Percentiles rank a stretch among this genome's conserved stretches.
phyloP scores from a whole-genome alignment of 2,329 filamentous ascomycete species.

The Epichloe festucae region DNA sequence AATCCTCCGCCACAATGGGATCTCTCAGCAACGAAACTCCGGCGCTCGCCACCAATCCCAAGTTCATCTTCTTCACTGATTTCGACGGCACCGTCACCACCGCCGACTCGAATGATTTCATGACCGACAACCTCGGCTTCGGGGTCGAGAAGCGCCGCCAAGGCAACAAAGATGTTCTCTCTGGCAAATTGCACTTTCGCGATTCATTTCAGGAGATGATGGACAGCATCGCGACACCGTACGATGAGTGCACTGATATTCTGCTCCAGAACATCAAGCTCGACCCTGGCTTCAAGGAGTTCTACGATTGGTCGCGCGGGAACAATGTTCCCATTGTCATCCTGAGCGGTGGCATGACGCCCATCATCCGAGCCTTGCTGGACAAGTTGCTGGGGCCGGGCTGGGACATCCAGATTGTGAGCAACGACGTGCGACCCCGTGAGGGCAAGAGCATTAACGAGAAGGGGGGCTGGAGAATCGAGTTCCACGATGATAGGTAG shows the following conservation, averaged over 20 bases:
- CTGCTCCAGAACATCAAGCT: slow-evolving; percentile 74
- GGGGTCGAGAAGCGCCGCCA: slow-evolving; percentile 57
- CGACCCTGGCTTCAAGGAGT: slow-evolving; percentile 78
- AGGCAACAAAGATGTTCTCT: slow-evolving; percentile 66
- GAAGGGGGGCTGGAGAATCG: slow-evolving; percentile 74
- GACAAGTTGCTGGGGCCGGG: slow-evolving; percentile 66
- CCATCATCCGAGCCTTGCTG: slow-evolving; percentile 75
- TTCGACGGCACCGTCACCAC: slow-evolving; percentile 93
- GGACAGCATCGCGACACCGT: slow-evolving; percentile 70
- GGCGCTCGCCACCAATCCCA: slow-evolving; percentile 55
- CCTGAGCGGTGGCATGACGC: slow-evolving; percentile 83
- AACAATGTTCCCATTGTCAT: slow-evolving; percentile 89
- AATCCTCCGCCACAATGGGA: slow-evolving; percentile 25
- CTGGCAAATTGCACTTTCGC: slow-evolving; percentile 59
- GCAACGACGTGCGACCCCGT: slow-evolving; percentile 60
- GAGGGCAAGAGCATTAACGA: slow-evolving; percentile 62
- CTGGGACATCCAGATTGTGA: slow-evolving; percentile 77
- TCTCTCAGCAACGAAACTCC: slow-evolving; percentile 33
- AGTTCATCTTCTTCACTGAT: slow-evolving; percentile 97
- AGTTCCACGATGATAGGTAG: slow-evolving; percentile 75
- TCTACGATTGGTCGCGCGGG: slow-evolving; percentile 68
- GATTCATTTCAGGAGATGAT: slow-evolving; percentile 88
- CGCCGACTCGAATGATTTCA: slow-evolving; percentile 50
- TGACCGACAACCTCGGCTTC: slow-evolving; percentile 89
- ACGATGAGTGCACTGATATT: slow-evolving; percentile 65